Conservation (phyloP, 148 eudicot species). For the Polygonum maritimum region DNA sequence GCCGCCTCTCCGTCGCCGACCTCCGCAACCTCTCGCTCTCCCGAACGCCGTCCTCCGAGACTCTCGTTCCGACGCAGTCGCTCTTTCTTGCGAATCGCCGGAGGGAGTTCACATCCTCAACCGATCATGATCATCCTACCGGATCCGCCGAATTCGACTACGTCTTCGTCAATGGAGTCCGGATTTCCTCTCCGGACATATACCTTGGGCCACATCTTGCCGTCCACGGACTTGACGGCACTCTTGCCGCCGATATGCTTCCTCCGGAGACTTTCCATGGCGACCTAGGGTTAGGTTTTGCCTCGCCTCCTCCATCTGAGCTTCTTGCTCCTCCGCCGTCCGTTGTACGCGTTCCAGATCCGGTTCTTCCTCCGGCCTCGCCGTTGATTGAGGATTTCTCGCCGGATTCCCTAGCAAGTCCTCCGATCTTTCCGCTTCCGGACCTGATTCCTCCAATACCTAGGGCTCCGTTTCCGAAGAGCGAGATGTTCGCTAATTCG, state of each 20-base stretch:
- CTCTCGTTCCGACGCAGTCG: constrained; percentile 28
- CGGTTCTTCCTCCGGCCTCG: background rate
- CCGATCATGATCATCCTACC: no score
- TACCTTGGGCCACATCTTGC: constrained; percentile 28
- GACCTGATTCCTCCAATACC: background rate
- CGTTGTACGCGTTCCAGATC: background rate
- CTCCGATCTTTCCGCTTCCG: constrained; percentile 2
- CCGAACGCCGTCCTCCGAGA: constrained; percentile 18
- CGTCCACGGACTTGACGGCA: constrained; percentile 48
- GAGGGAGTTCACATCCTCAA: background rate
- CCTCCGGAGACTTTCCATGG: constrained; percentile 16
- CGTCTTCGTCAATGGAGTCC: constrained; percentile 35
- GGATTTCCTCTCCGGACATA: constrained; percentile 34
- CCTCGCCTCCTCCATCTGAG: constrained; percentile 3
- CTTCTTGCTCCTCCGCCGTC: background rate
- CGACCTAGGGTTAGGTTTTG: constrained; percentile 9
- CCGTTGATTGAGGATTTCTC: background rate
- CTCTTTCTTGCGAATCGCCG: constrained; percentile 20
- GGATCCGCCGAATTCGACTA: constrained; percentile 6
- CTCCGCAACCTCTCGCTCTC: constrained; percentile 30
- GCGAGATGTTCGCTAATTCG: background rate
- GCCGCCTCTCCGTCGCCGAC: constrained; percentile 25
- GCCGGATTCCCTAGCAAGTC: background rate
- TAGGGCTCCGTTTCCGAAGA: constrained; percentile 12
- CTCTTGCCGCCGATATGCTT: constrained; percentile 23